Percentiles rank a stretch among this genome's conserved stretches.
Evolutionary conservation across 768 basidiomycete genomes (phyloP).

Genomic region (Porpolomopsis calyptriformis): DNA sequence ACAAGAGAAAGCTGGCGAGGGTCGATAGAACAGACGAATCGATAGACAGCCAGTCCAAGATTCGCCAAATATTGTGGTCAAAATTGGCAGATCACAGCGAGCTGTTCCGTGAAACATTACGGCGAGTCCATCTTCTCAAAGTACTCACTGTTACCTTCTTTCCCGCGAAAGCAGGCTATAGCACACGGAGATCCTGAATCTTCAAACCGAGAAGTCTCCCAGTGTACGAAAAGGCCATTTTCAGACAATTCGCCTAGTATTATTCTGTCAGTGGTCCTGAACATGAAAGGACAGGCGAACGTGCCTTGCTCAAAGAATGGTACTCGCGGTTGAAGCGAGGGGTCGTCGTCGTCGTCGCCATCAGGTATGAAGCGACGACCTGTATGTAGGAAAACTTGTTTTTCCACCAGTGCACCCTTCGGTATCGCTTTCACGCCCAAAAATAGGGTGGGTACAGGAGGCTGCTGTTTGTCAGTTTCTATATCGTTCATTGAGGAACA

Average conservation of each 20-base stretch:
- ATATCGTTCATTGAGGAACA: background rate
- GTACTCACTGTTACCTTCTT: constrained; percentile 17
- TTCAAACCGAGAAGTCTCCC: constrained; percentile 39
- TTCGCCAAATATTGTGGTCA: background rate
- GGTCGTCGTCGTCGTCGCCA: constrained; percentile 41
- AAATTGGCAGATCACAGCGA: background rate
- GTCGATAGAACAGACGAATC: constrained; percentile 37
- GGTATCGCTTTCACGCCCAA: constrained; percentile 55
- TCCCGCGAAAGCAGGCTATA: constrained; percentile 33
- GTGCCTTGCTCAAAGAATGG: constrained; percentile 36
- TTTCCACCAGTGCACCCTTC: constrained; percentile 63
- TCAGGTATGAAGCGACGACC: constrained; percentile 40
- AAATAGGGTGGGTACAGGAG: constrained; percentile 39
- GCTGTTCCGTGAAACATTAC: background rate
- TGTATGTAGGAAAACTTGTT: constrained; percentile 64
- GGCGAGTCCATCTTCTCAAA: background rate
- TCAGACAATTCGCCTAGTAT: constrained; percentile 9
- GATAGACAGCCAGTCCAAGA: constrained; percentile 23
- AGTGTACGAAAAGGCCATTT: constrained; percentile 22
- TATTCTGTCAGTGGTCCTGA: background rate
- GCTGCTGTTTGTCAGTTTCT: constrained; percentile 12
- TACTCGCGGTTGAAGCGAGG: constrained; percentile 19
- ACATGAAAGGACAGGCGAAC: constrained; percentile 6
- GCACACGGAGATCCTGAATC: constrained; percentile 31
- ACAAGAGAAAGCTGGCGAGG: constrained; percentile 21